phyloP scores from a whole-genome alignment of 1,284 basidiomycete genomes.

The Ceratobasidium theobromae region DNA sequence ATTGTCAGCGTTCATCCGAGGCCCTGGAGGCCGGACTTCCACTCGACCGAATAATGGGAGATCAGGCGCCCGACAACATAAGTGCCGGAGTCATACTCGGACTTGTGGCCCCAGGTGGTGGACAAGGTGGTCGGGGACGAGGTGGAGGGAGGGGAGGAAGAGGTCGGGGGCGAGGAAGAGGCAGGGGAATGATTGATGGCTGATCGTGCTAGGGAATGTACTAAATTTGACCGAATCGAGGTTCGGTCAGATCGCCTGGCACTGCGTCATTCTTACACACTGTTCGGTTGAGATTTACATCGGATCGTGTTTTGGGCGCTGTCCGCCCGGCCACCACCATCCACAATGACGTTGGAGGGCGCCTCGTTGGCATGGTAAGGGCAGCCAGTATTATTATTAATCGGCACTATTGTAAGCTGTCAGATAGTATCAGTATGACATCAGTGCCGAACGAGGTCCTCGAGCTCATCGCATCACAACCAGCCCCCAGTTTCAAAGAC shows the following conservation, averaged over 20 bases:
- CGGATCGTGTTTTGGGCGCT: no score
- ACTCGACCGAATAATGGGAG: conserved; percentile 29
- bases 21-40: conserved; percentile 14
- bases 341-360: no score
- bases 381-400: not conserved
- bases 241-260: no score
- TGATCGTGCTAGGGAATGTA: not conserved
- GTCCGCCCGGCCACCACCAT: no score
- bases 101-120: conserved; percentile 3
- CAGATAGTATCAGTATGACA: not conserved
- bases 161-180: not conserved
- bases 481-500: conserved; percentile 4
- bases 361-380: not conserved
- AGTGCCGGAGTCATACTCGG: not conserved
- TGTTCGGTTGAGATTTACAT: no score
- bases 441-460: conserved; percentile 14
- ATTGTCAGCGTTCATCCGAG: conserved; percentile 18
- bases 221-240: not conserved
- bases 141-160: not conserved
- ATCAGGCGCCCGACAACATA: conserved; percentile 10
- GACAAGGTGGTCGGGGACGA: conserved; percentile 9
- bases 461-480: conserved; percentile 20
- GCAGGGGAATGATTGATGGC: not conserved
- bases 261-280: no score
- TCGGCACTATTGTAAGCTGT: not conserved